A percentile compares a stretch with the other conserved stretches of the same genome.
Evolutionary conservation across 805 yeast species (phyloP).

Genomic region (Metahyphopichia silvanorum): DNA sequence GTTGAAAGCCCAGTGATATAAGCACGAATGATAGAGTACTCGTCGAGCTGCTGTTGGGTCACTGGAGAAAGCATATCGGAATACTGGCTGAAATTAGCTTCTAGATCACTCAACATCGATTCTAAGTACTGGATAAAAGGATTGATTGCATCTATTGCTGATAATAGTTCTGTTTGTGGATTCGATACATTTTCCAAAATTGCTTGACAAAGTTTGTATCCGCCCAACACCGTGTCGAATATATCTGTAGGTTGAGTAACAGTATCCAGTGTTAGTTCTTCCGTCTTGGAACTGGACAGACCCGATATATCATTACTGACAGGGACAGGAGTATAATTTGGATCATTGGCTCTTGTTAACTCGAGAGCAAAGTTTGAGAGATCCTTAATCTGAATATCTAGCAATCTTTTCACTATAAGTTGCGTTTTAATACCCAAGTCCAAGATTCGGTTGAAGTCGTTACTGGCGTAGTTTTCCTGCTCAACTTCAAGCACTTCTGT

Average conservation of each 20-base stretch:
- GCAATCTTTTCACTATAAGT: conserved; percentile 19
- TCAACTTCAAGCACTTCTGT: conserved; percentile 43
- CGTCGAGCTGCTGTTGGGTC: conserved; percentile 22
- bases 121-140: conserved; percentile 19
- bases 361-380: conserved; percentile 25
- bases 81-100: conserved; percentile 12
- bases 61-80: conserved; percentile 25
- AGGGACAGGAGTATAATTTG: background rate
- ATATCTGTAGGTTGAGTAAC: conserved; percentile 34
- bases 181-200: conserved; percentile 23
- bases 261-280: conserved; percentile 18
- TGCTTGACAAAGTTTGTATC: conserved; percentile 26
- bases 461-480: conserved; percentile 14
- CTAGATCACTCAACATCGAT: conserved; percentile 14
- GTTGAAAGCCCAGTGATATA: conserved; percentile 24
- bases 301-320: background rate
- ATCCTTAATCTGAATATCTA: conserved; percentile 22
- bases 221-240: conserved; percentile 28
- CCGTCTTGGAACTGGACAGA: conserved; percentile 3
- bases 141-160: conserved; percentile 11
- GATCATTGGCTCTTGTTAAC: conserved; percentile 9
- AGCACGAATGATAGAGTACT: conserved; percentile 27
- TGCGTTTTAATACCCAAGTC: conserved; percentile 13
- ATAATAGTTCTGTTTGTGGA: conserved; percentile 1
- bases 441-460: conserved; percentile 11